Base-by-base conservation (phyloP, 2,329 filamentous ascomycete genomes). In the Fusarium sarcochroum region DNA sequence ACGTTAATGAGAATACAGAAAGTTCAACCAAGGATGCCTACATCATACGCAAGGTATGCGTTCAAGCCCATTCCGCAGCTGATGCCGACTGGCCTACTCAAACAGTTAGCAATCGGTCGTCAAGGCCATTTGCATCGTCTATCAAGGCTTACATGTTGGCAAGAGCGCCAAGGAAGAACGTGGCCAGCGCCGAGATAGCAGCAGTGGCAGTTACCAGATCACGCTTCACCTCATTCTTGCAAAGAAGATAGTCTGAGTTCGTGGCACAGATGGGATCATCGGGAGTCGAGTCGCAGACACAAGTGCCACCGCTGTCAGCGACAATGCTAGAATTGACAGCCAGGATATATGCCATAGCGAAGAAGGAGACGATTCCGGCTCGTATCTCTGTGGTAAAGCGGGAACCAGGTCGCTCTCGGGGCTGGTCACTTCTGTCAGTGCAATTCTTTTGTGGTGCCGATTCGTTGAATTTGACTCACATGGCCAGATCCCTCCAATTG, bases 161-260 rank as follows among this genome's bases (percentile, higher is more conserved):
- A 68, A 94, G 89, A 2, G 95, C 79, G 25, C 93, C 93, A 90
- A 97, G 94, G 79, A 85, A 90, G 78, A 96, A 93, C 17, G 89
- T 91, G 5, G 91, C 87, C 42, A 97, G 81, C 21, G 92, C 91
- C 10, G 92, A 86, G 68, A 96, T 94, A 55, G 93, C 93, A 42
- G 93, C 93, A 5, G 93, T 97, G 13, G 91, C 93, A 7, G 93
- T 97, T 57, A 96, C 90, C 35, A 94, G 80, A 75, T 97, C 93
- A 25, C 92, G 88, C 78, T 91, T 91, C 76, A 94, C 77, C 66
- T 85, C 86, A 73, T 84, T 78, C 66, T 83, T 79, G 76, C 91
- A 93, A 18, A 90, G 79, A 62, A 85, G 75, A 71, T 93, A 93
- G 27, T 86, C 86, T 4, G 81, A 73, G 75, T 91, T 83, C 45